Conservation (phyloP, 495 filamentous ascomycete species). For the Penicillium coffeae region DNA sequence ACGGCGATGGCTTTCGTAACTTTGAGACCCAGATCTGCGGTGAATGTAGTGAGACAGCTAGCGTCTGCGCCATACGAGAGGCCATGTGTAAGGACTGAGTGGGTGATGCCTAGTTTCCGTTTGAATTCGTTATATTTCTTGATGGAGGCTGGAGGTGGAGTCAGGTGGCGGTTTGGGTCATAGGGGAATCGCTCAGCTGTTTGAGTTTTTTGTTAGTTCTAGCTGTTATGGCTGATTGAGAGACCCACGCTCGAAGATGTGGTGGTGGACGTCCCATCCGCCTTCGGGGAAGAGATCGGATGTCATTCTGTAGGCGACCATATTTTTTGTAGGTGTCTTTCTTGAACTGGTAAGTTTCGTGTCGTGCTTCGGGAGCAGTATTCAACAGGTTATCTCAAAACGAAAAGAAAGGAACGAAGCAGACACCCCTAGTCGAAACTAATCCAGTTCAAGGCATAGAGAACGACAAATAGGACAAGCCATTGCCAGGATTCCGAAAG, state of each 20-base stretch:
- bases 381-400: no score
- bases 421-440: no score
- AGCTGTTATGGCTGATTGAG: not conserved
- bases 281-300: constrained; percentile 19
- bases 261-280: constrained; percentile 26
- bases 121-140: constrained; percentile 18
- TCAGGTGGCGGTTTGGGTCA: constrained; percentile 20
- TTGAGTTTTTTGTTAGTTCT: no score
- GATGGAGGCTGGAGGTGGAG: constrained; percentile 22
- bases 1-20: constrained; percentile 19
- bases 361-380: no score
- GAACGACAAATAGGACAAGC: no score
- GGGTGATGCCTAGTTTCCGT: constrained; percentile 16
- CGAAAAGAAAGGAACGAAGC: no score
- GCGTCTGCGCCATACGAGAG: constrained; percentile 24
- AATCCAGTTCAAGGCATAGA: no score
- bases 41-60: constrained; percentile 16
- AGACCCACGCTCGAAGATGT: constrained; percentile 24
- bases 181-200: constrained; percentile 19
- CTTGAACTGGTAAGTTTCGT: no score
- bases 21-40: constrained; percentile 6
- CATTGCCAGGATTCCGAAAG: no score
- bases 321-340: no score
- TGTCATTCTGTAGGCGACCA: not conserved
- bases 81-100: constrained; percentile 26